Conservation (phyloP, 805 yeast genomes). For the Debaryomyces hansenii region DNA sequence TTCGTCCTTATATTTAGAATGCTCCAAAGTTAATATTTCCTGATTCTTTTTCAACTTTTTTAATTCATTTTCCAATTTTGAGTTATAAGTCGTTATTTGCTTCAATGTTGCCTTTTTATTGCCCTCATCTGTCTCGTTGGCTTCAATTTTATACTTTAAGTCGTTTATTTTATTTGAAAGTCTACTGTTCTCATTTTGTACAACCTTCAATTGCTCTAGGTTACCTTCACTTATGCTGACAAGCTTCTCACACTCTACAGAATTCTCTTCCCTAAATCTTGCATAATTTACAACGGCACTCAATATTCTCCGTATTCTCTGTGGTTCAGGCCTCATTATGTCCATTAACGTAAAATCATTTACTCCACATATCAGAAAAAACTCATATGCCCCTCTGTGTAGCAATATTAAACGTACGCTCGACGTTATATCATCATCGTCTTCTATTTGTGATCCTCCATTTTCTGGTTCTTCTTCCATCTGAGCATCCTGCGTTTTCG, state of each 20-base stretch:
- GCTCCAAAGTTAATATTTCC: slow-evolving; percentile 60
- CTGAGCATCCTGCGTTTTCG: slow-evolving; percentile 9
- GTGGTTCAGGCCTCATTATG: slow-evolving; percentile 73
- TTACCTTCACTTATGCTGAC: slow-evolving; percentile 54
- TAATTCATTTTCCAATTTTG: slow-evolving; percentile 60
- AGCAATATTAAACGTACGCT: slow-evolving; percentile 54
- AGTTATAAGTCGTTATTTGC: slow-evolving; percentile 46
- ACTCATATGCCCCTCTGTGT: slow-evolving; percentile 59
- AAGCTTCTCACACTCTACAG: slow-evolving; percentile 65
- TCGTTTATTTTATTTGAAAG: slow-evolving; percentile 35
- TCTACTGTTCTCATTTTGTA: slow-evolving; percentile 39
- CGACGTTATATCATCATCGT: slow-evolving; percentile 30
- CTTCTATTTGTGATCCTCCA: slow-evolving; percentile 10
- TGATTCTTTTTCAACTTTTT: slow-evolving; percentile 61
- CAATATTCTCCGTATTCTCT: slow-evolving; percentile 59
- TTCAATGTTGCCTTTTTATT: slow-evolving; percentile 35
- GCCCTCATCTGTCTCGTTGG: slow-evolving; percentile 9
- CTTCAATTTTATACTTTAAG: slow-evolving; percentile 32
- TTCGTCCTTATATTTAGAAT: slow-evolving; percentile 60
- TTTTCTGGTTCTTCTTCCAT: slow-evolving; percentile 14
- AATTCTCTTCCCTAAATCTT: slow-evolving; percentile 75
- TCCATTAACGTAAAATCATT: slow-evolving; percentile 76
- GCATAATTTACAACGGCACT: slow-evolving; percentile 88
- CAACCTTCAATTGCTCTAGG: slow-evolving; percentile 41
- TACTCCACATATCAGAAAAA: slow-evolving; percentile 72